Base-by-base conservation (phyloP, 208 protist species). In the Leishmania aethiopica region DNA sequence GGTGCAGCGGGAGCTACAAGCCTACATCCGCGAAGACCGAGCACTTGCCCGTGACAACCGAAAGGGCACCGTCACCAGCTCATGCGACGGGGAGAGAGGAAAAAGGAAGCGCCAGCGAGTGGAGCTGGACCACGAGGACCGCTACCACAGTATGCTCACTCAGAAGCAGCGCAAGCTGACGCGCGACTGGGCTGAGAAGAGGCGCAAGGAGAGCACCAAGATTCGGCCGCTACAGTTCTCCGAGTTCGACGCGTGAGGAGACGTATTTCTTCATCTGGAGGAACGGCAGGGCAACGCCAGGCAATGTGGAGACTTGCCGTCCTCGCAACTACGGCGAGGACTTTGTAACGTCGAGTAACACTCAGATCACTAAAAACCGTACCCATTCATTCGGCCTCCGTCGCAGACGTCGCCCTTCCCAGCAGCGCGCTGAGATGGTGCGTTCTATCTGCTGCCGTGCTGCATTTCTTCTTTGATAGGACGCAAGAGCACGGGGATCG, bases 91-190 rank as follows among this genome's bases (percentile, higher is more conserved):
- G 42, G 73, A 77, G 2, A 69, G 79, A 35, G 66, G 76, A 22
- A 84, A 81, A 75, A 81, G 80, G 53, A 94, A 92, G 72, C 89
- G 88, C 40, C 89, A 93, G 75, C 91, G 88, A 42, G 83, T 96
- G 40, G 94, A 97, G 79, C 75, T 97, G 25, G 78, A 86, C n/a
- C 86, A 97, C 78, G 90, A 97, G 71, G 90, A 90, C 60, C 92
- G 88, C 59, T 94, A 94, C 57, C 91, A 90, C 81, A 93, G 91
- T 79, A 93, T 92, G 88, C 81, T 93, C 62, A 82, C 88, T 5
- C 91, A 97, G 84, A 95, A 95, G 78, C 94, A 97, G 73, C 89
- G 94, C 40, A 97, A 96, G 78, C 77, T 91, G 32, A 96, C 94
- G 2, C 88, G 92, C 35, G 91, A 97, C 75, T 96, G 88, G 89